Evolutionary conservation across 352 stramenopile genomes (phyloP).

Genomic region (Phytophthora fragariaefolia): DNA sequence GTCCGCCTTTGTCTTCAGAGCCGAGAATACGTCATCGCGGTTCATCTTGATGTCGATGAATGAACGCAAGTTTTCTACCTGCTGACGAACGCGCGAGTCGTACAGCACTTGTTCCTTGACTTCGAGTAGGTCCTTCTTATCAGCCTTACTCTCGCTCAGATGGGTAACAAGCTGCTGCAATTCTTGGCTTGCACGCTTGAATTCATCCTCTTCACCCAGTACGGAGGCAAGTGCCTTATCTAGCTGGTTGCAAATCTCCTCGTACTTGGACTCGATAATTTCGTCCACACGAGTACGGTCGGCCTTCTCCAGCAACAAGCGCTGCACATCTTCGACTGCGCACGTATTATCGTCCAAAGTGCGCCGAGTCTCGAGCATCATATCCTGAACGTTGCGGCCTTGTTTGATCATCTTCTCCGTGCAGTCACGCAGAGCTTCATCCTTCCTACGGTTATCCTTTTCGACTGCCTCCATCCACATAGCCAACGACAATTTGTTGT

Average conservation of each 20-base stretch:
- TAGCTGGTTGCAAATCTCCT: slow-evolving; percentile 93
- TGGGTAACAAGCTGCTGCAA: slow-evolving; percentile 85
- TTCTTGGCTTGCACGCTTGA: slow-evolving; percentile 86
- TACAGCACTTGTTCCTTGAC: slow-evolving; percentile 90
- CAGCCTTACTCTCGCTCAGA: slow-evolving; percentile 80
- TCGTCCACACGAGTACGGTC: slow-evolving; percentile 87
- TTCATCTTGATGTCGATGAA: slow-evolving; percentile 93
- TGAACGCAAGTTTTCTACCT: slow-evolving; percentile 85
- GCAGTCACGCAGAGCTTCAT: slow-evolving; percentile 81
- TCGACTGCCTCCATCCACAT: slow-evolving; percentile 84
- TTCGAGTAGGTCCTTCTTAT: slow-evolving; percentile 87
- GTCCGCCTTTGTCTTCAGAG: slow-evolving; percentile 86
- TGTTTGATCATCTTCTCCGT: slow-evolving; percentile 86
- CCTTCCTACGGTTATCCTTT: slow-evolving; percentile 72
- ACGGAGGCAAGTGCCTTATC: slow-evolving; percentile 88
- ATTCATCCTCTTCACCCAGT: slow-evolving; percentile 89
- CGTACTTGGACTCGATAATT: slow-evolving; percentile 91
- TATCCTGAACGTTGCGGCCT: slow-evolving; percentile 82
- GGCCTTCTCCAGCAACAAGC: slow-evolving; percentile 77
- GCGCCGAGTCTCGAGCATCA: slow-evolving; percentile 85
- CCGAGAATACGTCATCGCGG: slow-evolving; percentile 83
- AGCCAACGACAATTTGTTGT: slow-evolving; percentile 75
- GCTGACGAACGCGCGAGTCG: slow-evolving; percentile 84
- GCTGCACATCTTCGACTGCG: slow-evolving; percentile 84
- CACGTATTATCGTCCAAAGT: slow-evolving; percentile 88